Evolutionary conservation across 2,329 filamentous ascomycete species (phyloP), one percentile per base, ranked within the genome.

Genomic region (Nannizzia gypsea): DNA sequence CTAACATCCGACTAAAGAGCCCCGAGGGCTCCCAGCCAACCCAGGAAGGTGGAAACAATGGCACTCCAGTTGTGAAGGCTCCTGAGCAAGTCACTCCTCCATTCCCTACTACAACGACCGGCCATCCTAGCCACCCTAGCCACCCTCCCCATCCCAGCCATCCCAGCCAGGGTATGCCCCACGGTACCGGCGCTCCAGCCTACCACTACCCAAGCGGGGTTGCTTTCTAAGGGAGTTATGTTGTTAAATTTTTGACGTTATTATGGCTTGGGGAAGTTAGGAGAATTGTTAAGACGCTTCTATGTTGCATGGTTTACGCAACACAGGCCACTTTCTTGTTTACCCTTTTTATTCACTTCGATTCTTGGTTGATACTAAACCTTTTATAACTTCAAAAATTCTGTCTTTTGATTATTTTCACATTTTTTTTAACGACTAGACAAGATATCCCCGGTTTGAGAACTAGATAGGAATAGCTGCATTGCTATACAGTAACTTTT

Each of bases 401-500:
- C 3, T 42, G 40, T 46, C 34, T 31, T n/a, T 46, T 31, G n/a
- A 58, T 24, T 46, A 58, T 58, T 56, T 24, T 17, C n/a, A 38
- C 11, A 24, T 56, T 38, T 17, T 17, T 38, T 28, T 56, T 56
- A 20, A 40, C n/a, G 54, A 40, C 11, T 56, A 56, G 38, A 17
- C 31, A 17, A 42, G 28, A 56, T 56, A 36, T 56, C 31, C 42
- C 42, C 13, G n/a, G n/a, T 42, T 55, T 36, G 13, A 55, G 13
- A 55, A 28, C 22, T 26, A 36, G 36, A 15, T 15, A 20, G 28
- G n/a, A 46, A 57, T 56, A 17, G 38, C 56, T 13, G 48, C 11
- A 0, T 69, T 71, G 34, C 67, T 66, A 2, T 56, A 58, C 11
- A 60, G 61, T 55, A 75, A 57, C 13, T 65, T 61, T 42, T 68